Percentiles rank a stretch among this genome's conserved stretches.
These are phyloP conservation scores for Ustilago tritici DNA, from an alignment of 1,284 basidiomycete genomes.

Conservation along the genomic window DNA sequence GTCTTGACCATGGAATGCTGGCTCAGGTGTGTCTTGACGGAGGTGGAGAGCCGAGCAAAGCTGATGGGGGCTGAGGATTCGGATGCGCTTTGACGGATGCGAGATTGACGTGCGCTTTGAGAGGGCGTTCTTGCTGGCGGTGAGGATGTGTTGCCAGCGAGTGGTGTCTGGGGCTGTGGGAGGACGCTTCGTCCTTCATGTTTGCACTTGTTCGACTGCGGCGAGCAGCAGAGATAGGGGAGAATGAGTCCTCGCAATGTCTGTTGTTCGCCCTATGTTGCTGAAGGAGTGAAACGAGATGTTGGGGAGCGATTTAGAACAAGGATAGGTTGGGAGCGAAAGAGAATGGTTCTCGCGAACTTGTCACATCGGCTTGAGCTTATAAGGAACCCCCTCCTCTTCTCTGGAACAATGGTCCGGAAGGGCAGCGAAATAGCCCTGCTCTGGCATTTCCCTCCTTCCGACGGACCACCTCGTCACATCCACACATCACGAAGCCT, in stretches of 20 bases:
- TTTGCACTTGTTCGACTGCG: not conserved
- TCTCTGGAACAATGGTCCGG: not conserved
- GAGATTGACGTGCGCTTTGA: constrained; percentile 19
- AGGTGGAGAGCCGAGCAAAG: constrained; percentile 25
- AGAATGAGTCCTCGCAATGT: not conserved
- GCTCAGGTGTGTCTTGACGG: not conserved
- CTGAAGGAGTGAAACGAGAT: not conserved
- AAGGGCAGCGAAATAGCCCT: not conserved
- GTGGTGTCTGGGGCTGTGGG: constrained; percentile 1
- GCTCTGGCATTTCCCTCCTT: not conserved
- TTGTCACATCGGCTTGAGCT: not conserved
- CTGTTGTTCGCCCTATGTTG: not conserved
- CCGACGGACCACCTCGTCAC: not conserved
- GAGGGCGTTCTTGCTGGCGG: constrained; percentile 7
- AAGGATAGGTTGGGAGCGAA: not conserved
- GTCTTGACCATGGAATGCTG: not conserved
- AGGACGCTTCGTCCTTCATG: constrained; percentile 20
- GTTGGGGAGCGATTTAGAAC: not conserved
- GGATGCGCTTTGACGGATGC: constrained; percentile 17
- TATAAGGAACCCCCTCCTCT: not conserved
- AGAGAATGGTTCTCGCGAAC: not conserved
- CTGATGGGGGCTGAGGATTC: constrained; percentile 23
- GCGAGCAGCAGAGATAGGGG: not conserved
- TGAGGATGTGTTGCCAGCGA: not conserved
- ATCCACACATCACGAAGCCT: not conserved